phyloP scores from a whole-genome alignment of 129 eudicot genomes.

The Escallonia herrerae region DNA sequence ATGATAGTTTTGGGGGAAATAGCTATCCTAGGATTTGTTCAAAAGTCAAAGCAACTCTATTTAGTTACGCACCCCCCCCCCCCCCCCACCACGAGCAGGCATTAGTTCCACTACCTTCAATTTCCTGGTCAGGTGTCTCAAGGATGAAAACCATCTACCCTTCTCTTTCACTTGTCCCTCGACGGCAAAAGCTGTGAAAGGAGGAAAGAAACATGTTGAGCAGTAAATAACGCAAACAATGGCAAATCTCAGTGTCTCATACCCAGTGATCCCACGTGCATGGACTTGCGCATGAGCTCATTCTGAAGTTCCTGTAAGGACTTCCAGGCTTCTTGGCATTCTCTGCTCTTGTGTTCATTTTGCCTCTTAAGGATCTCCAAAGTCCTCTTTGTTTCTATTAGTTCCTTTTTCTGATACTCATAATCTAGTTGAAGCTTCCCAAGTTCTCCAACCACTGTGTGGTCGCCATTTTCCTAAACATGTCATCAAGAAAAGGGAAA shows the following conservation, averaged over 20 bases:
- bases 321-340: constrained; percentile 73
- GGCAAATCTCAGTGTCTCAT: constrained; percentile 6
- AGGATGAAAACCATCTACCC: constrained; percentile 82
- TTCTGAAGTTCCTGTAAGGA: constrained; percentile 81
- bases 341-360: constrained; percentile 57
- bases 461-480: constrained; percentile 26
- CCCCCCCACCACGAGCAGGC: background rate
- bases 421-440: constrained; percentile 19
- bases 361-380: constrained; percentile 61
- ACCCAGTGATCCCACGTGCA: constrained; percentile 99
- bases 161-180: constrained; percentile 99
- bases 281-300: constrained; percentile 96
- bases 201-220: constrained; percentile 10
- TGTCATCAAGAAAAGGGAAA: background rate
- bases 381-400: constrained; percentile 43
- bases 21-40: too few species aligned
- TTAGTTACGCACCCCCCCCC: background rate
- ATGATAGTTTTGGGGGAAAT: too few species aligned
- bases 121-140: constrained; percentile 70
- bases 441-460: constrained; percentile 19
- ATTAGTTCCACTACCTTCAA: constrained; percentile 48
- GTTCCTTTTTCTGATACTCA: constrained; percentile 37
- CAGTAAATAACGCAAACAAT: constrained; percentile 5
- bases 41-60: too few species aligned
- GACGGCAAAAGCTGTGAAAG: constrained; percentile 77